Percentiles rank a stretch among this genome's conserved stretches.
Conservation (phyloP, 225 moss, liverwort and hornwort genomes). For the Neckera pumila region DNA sequence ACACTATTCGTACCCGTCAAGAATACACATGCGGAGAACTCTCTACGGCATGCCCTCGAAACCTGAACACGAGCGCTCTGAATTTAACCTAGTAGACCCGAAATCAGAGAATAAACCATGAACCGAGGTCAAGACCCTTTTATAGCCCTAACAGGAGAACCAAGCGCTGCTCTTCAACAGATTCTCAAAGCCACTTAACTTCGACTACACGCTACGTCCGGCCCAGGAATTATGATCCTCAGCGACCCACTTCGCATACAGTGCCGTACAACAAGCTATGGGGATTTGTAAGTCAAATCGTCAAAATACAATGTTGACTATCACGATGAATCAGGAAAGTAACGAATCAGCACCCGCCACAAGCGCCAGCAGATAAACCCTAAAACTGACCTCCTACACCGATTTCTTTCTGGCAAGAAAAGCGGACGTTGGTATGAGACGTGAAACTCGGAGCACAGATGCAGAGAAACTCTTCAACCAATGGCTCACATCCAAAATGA, state of each 20-base stretch:
- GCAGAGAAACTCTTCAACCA: not conserved
- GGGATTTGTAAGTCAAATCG: not conserved
- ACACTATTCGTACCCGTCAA: not conserved
- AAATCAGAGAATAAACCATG: not conserved
- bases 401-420: not conserved
- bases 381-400: not conserved
- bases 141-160: not conserved
- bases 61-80: not conserved
- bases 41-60: not conserved
- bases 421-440: not conserved
- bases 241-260: not conserved
- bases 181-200: not conserved
- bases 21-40: not conserved
- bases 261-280: not conserved
- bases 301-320: not conserved
- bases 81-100: not conserved
- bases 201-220: conserved; percentile 17
- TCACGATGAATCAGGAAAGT: not conserved
- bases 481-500: not conserved
- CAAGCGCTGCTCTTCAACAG: not conserved
- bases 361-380: not conserved
- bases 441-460: not conserved
- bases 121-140: not conserved
- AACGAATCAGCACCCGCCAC: not conserved
- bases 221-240: not conserved